These are phyloP conservation scores for Vicia villosa DNA, from an alignment of 306 rosid species.

Conservation along the genomic window DNA sequence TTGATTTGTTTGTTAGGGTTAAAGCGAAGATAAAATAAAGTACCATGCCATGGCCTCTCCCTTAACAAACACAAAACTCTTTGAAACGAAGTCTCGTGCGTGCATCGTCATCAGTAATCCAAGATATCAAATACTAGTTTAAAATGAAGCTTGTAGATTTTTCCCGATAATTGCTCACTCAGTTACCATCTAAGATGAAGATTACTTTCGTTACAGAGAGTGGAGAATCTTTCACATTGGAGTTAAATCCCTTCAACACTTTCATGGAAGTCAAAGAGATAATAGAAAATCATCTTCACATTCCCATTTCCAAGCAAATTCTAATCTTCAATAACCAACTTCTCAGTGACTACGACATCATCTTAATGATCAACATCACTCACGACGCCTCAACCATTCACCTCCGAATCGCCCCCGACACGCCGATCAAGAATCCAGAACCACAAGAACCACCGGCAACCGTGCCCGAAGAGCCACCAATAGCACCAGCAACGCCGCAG, in stretches of 20 bases:
- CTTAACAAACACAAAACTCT: no score
- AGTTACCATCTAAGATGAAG: background rate
- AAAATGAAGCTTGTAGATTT: no score
- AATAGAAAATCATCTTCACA: conserved; percentile 40
- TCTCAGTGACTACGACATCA: conserved; percentile 29
- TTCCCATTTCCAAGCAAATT: conserved; percentile 53
- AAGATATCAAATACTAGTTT: no score
- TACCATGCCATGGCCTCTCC: no score
- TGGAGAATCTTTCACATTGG: conserved; percentile 49
- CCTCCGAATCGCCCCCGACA: background rate
- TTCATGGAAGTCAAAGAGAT: conserved; percentile 59
- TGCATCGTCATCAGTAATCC: no score
- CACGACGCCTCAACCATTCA: background rate
- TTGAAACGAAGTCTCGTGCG: no score
- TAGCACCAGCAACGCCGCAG: no score
- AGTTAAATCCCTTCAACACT: conserved; percentile 54
- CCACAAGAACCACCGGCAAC: background rate
- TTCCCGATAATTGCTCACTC: no score
- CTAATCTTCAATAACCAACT: conserved; percentile 49
- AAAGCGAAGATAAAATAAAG: no score
- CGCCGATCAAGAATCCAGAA: background rate
- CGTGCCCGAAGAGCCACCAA: background rate
- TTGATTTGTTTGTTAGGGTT: no score
- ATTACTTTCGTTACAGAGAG: conserved; percentile 40
- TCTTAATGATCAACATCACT: background rate